Evolutionary conservation across 208 protist genomes (phyloP), one percentile per base, ranked within the genome.

Genomic region (Acanthamoeba polyphaga): DNA sequence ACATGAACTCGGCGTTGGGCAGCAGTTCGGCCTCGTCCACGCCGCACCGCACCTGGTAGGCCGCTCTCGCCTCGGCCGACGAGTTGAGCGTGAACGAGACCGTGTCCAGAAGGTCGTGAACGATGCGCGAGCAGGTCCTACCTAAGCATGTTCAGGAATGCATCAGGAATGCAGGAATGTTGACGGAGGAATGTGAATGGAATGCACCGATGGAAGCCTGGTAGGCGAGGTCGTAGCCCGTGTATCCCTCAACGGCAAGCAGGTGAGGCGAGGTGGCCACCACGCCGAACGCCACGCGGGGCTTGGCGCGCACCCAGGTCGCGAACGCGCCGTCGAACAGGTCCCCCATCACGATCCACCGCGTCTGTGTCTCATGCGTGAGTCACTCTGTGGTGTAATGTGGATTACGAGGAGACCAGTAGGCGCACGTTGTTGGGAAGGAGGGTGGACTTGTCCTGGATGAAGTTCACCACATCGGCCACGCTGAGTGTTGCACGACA

Each of bases 291-390:
- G 68, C 64, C 90, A 82, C 66, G 60, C 68, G 90, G 34, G 90
- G 90, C 49, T 94, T 94, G 13, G 60, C 6, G 32, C 90, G 43
- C 68, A 94, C 46, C 90, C 90, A 94, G 27, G 70, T 82, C 51
- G 90, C 90, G 29, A 70, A 82, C 7, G 66, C 64, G 17, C 90
- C 90, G 46, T 94, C 68, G 22, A 84, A 94, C 19, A 94, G 66
- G 29, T 94, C 90, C 12, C 66, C 90, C 60, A 94, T 66, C n/a
- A 94, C 68, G 19, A 94, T 43, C 90, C 90, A 94, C 0, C 90
- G 64, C 13, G 90, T 76, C 90, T 94, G 46, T 76, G 43, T 49
- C 8, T 49, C 43, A 49, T 8, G 43, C 1, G 2, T 8, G 43
- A 49, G 43, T 49, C 43, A 49, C 13, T 0, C 64, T 19, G 13